Evolutionary conservation across 805 yeast species (phyloP), one percentile per base, ranked within the genome.

Genomic region (Kuraishia ogatae): DNA sequence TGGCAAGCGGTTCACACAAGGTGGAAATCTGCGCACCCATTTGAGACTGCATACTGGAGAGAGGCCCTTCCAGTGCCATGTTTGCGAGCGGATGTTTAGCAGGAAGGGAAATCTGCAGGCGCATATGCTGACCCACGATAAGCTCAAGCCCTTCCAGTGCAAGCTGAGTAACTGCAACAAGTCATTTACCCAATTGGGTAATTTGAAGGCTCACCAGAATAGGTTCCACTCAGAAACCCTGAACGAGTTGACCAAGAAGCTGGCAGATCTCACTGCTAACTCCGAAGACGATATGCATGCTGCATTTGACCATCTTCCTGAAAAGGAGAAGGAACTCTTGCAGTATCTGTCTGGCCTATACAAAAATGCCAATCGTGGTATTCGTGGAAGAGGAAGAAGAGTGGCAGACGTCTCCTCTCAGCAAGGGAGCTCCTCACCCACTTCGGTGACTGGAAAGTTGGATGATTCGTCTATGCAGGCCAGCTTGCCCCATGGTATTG

Each of bases 61-160:
- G 63, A 87, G 88, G 65, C 98, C 97, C 2, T 92, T 85, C 65
- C 75, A 78, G 43, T 92, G 98, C 72, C 84, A 82, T 20, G 70
- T 80, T 10, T 92, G 98, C 69, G 81, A 81, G 22, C 80, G 89
- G 57, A 76, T 82, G 39, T 92, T 92, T 68, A 89, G 96, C 54
- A 80, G 97, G 63, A 89, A 92, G 69, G 98, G 98, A 19, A 92
- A 92, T 70, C 77, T 89, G 61, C 92, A 93, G 24, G 96, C 96
- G 2, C 98, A 92, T 70, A 75, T 78, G 67, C 72, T 89, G 56
- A 90, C 96, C 0, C 97, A 91, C 70, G 84, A 84, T 55, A 83
- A 87, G 62, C 73, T 81, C 55, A 84, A 87, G 63, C 97, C 96
- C 6, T 89, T 76, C 65, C 79, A 80, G 55, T 92, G 97, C 71